These are phyloP conservation scores for Patellaria atrata DNA, from an alignment of 495 filamentous ascomycete species.

Conservation along the genomic window DNA sequence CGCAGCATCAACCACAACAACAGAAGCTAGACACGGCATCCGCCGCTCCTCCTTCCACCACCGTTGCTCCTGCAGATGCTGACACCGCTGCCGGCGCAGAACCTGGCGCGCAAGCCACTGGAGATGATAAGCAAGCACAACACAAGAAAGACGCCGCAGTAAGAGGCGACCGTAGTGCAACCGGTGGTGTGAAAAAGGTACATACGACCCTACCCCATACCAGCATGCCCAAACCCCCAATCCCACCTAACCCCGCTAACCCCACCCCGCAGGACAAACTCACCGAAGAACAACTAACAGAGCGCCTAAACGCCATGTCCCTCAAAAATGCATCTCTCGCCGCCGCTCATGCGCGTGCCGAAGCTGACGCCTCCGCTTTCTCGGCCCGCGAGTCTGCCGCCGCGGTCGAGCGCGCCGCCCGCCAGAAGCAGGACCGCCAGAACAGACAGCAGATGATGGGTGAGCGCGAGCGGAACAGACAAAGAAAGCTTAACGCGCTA, in stretches of 20 bases:
- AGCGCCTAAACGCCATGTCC: constrained; percentile 43
- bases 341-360: constrained; percentile 49
- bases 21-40: constrained; percentile 2
- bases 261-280: constrained; percentile 39
- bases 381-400: constrained; percentile 48
- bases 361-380: constrained; percentile 55
- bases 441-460: constrained; percentile 47
- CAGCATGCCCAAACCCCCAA: neutral
- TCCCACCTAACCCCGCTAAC: neutral
- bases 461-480: constrained; percentile 57
- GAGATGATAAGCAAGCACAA: neutral
- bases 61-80: neutral
- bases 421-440: constrained; percentile 39
- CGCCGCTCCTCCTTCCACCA: neutral
- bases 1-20: neutral
- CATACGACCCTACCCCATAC: constrained; percentile 1
- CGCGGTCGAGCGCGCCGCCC: constrained; percentile 17
- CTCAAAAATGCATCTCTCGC: constrained; percentile 42
- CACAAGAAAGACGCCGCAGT: constrained; percentile 34
- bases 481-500: constrained; percentile 52
- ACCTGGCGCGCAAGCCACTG: constrained; percentile 4
- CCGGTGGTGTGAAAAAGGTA: constrained; percentile 44
- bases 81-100: constrained; percentile 3
- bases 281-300: constrained; percentile 51
- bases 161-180: constrained; percentile 53